Percentiles rank a stretch among this genome's conserved stretches.
Conservation (phyloP, 2,329 filamentous ascomycete genomes). For the Diatrype stigma region DNA sequence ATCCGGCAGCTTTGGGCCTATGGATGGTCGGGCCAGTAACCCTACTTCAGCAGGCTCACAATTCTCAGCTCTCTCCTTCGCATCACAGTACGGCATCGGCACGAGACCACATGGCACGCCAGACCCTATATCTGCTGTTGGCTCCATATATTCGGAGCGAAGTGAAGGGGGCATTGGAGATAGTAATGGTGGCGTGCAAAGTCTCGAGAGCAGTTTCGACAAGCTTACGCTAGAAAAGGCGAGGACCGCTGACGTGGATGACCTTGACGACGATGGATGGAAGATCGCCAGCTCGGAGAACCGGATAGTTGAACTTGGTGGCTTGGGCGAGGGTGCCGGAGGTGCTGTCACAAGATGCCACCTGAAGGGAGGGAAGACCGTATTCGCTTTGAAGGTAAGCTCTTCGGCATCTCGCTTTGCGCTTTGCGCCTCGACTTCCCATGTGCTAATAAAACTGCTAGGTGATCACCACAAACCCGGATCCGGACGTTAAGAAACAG, state of each 20-base stretch:
- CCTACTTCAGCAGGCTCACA: slow-evolving; percentile 85
- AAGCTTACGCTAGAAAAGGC: slow-evolving; percentile 79
- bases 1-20: slow-evolving; percentile 75
- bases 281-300: slow-evolving; percentile 85
- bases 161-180: slow-evolving; percentile 71
- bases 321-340: slow-evolving; percentile 88
- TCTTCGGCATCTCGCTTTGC: background rate
- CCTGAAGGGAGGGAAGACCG: slow-evolving; percentile 84
- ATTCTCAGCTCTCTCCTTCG: slow-evolving; percentile 79
- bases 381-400: slow-evolving; percentile 90
- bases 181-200: slow-evolving; percentile 74
- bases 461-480: slow-evolving; percentile 98
- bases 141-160: slow-evolving; percentile 76
- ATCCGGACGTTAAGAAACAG: slow-evolving; percentile 97
- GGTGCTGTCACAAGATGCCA: slow-evolving; percentile 90
- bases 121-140: slow-evolving; percentile 84
- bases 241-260: slow-evolving; percentile 82
- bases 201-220: slow-evolving; percentile 68
- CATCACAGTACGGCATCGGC: slow-evolving; percentile 66
- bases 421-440: slow-evolving; percentile 4
- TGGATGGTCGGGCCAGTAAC: slow-evolving; percentile 73
- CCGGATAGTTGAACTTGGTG: slow-evolving; percentile 82
- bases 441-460: slow-evolving; percentile 33
- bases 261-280: slow-evolving; percentile 94
- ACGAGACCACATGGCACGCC: slow-evolving; percentile 64